These are phyloP conservation scores for Lepiota subincarnata DNA, from an alignment of 768 basidiomycete genomes.

Conservation along the genomic window DNA sequence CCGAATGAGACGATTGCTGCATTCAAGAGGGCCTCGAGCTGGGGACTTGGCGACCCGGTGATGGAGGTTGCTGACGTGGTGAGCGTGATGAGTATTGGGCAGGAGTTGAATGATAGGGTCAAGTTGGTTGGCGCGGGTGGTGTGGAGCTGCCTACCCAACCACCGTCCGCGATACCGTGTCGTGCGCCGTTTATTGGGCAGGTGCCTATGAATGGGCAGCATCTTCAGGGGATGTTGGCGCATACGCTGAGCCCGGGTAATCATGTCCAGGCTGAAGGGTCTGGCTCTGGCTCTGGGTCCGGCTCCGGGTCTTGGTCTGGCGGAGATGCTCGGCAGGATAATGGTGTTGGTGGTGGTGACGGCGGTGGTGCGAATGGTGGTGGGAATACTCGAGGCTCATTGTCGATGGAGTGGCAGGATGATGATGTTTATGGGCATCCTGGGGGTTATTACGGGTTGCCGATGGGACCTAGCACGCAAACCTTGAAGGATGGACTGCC, in stretches of 20 bases:
- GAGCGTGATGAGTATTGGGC: slow-evolving; percentile 34
- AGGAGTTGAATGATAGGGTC: slow-evolving; percentile 30
- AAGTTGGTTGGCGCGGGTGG: slow-evolving; percentile 17
- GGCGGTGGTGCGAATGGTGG: background rate
- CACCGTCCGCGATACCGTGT: too few species aligned
- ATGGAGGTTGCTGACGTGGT: slow-evolving; percentile 27
- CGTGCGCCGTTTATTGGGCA: too few species aligned
- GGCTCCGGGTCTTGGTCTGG: background rate
- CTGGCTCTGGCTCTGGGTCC: background rate
- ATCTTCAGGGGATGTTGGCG: slow-evolving; percentile 1
- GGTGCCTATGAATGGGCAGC: too few species aligned
- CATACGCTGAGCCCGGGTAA: slow-evolving; percentile 1
- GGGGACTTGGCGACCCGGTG: slow-evolving; percentile 50
- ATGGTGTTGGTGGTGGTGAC: background rate
- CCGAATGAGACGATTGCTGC: background rate
- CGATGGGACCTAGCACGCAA: slow-evolving; percentile 9
- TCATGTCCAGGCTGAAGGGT: background rate
- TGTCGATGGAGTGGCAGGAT: slow-evolving; percentile 10
- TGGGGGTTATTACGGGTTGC: slow-evolving; percentile 9
- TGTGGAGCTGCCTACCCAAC: slow-evolving; percentile 2
- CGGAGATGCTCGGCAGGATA: background rate
- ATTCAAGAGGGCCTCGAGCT: slow-evolving; percentile 54
- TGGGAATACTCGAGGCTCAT: background rate
- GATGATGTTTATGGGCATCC: slow-evolving; percentile 6
- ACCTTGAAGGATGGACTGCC: slow-evolving; percentile 4